phyloP scores from a whole-genome alignment of 2,329 filamentous ascomycete species.

The Penicillium sp. region DNA sequence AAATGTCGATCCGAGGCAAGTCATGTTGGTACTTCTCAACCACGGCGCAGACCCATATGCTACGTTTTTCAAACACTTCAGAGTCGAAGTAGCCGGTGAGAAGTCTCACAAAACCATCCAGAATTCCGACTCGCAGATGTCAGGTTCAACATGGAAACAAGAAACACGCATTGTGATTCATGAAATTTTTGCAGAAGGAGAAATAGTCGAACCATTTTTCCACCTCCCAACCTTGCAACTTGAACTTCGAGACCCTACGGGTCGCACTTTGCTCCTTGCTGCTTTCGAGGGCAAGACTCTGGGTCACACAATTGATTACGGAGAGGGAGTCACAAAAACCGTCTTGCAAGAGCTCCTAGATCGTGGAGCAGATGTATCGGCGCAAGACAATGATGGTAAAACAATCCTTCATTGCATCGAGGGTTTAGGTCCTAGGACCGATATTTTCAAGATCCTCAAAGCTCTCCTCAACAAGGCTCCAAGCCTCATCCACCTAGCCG shows the following conservation, averaged over 20 bases:
- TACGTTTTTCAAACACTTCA: neutral
- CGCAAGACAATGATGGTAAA: conserved; percentile 15
- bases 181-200: neutral
- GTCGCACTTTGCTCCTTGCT: conserved; percentile 8
- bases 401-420: conserved; percentile 11
- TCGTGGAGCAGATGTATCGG: conserved; percentile 13
- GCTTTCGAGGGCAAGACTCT: neutral
- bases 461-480: neutral
- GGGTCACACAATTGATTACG: no score
- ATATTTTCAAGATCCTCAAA: neutral
- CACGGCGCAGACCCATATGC: neutral
- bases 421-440: neutral
- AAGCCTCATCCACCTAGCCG: conserved; percentile 2
- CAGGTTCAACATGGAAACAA: neutral
- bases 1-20: neutral
- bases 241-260: conserved; percentile 5
- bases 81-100: no score
- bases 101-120: no score
- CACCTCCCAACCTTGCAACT: conserved; percentile 7
- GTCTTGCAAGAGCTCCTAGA: conserved; percentile 9
- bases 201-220: conserved; percentile 9
- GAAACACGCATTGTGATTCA: conserved; percentile 5
- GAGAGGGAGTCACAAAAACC: neutral
- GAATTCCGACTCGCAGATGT: no score
- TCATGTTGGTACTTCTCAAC: neutral